Base-by-base conservation (phyloP, 805 yeast species). In the Sugiyamaella mastotermitis region DNA sequence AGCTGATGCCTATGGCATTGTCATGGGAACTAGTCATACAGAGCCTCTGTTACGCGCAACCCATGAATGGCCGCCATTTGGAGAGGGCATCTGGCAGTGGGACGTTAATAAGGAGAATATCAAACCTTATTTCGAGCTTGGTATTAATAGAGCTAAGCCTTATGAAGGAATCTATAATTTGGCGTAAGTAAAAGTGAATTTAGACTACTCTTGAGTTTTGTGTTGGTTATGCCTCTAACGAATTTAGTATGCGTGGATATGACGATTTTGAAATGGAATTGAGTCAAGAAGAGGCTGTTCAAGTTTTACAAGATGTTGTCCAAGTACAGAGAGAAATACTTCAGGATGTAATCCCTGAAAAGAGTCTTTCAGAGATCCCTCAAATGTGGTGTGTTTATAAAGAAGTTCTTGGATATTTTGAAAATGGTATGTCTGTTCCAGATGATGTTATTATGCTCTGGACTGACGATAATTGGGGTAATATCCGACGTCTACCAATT, bases 401-500 rank as follows among this genome's bases (percentile, higher is more conserved):
- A 20, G 48, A 45, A 24, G 48, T 45, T 10, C 35, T 27, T 26
- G 48, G 41, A 1, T 45, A 45, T 24, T 45, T 23, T 17, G 47
- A 45, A 31, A 33, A 30, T 11, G 48, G 48, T 8, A 35, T 45
- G 44, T 7, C 37, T 4, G 46, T 45, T 8, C 48, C 48, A 2
- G 48, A 45, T 23, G 48, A 45, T 28, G 46, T 55, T 13, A 55
- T 47, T 17, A 45, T 55, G 26, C 48, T 55, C 21, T 55, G 60
- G 60, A 47, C 48, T 23, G 60, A 55, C 42, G 60, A 55, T 38
- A 55, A 55, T 28, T 55, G 53, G 53, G 60, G 60, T 13, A 55
- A 55, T 33, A 47, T 53, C 18, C 40, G 60, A 40, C 43, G 60
- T 37, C 43, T 55, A 18, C 59, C 59, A 4, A 30, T 43, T 8